Evolutionary conservation across 1,139 yeast genomes (phyloP), one percentile per base, ranked within the genome.

Genomic region (Blastobotrys proliferans): DNA sequence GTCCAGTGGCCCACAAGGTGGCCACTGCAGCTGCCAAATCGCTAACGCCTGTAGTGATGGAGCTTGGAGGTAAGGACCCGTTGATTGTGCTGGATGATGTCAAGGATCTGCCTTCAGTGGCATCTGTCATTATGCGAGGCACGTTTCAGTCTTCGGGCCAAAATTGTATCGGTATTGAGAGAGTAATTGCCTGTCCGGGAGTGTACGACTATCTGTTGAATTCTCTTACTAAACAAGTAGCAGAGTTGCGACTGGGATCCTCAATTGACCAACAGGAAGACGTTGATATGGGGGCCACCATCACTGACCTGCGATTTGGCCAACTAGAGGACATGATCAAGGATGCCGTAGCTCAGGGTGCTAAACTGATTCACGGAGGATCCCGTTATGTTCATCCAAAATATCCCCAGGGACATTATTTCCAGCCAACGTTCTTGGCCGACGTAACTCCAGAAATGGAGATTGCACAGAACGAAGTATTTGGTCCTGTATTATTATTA

Each of bases 141-240:
- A 83, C 96, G 0, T 92, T 88, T 69, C 98, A 92, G 66, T 84
- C 95, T 46, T 86, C 96, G 0, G 98, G 98, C 8, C 98, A 92
- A 63, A 92, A 92, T 61, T 92, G 98, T 67, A 92, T 92, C 60
- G 97, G 98, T 35, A 84, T 92, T 45, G 98, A 92, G 65, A 73
- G 98, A 50, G 95, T 92, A 3, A 82, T 92, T 50, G 87, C 88
- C 36, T 70, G 81, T 43, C 83, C 81, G 2, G 68, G 70, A 38
- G 76, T 79, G 28, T 90, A 92, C 63, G 81, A 78, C 24, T 58
- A 66, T 35, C 66, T 92, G 35, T 79, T 81, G 1, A 66, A 70
- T 0, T 74, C 78, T 9, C 68, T 92, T 36, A 57, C 74, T 1
- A 64, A 69, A 30, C 72, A 94, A 47, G 77, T 92, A 26, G 70